phyloP scores from a whole-genome alignment of 106 monocot species.

The Allium fistulosum region DNA sequence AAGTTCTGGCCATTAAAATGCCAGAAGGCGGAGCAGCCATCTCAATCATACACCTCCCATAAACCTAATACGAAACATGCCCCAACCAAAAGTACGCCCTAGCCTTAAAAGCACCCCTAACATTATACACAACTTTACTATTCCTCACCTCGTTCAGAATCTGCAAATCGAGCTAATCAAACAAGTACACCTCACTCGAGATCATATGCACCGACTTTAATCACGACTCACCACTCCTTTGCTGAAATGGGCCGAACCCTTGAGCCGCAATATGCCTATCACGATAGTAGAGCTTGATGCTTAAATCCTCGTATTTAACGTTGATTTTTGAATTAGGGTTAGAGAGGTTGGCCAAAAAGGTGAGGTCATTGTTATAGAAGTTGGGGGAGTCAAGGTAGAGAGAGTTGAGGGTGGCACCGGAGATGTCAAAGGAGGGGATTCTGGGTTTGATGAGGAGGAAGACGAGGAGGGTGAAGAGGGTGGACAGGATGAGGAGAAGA shows the following conservation, averaged over 20 bases:
- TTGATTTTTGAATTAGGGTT: constrained; percentile 77
- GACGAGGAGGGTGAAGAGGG: constrained; percentile 55
- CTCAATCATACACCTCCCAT: constrained; percentile 51
- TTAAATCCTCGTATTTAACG: constrained; percentile 39
- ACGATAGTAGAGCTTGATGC: constrained; percentile 66
- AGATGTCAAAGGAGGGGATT: constrained; percentile 49
- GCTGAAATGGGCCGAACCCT: constrained; percentile 48
- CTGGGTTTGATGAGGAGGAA: constrained; percentile 76
- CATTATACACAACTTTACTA: constrained; percentile 44
- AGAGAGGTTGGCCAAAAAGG: constrained; percentile 78
- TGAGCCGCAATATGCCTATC: constrained; percentile 43
- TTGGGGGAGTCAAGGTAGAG: constrained; percentile 63
- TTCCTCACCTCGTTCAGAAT: constrained; percentile 42
- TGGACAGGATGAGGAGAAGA: constrained; percentile 63
- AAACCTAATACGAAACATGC: constrained; percentile 64
- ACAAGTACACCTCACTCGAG: constrained; percentile 67
- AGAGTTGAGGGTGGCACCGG: constrained; percentile 59
- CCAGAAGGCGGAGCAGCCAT: constrained; percentile 67
- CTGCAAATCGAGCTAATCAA: constrained; percentile 25
- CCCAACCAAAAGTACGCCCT: constrained; percentile 38
- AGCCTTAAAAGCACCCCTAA: constrained; percentile 65
- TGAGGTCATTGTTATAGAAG: constrained; percentile 69
- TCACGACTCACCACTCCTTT: constrained; percentile 37
- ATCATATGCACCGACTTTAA: constrained; percentile 67
- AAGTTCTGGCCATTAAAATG: constrained; percentile 62